Conservation (phyloP, 176 grass and related monocot species). For the Zoysia pacifica region DNA sequence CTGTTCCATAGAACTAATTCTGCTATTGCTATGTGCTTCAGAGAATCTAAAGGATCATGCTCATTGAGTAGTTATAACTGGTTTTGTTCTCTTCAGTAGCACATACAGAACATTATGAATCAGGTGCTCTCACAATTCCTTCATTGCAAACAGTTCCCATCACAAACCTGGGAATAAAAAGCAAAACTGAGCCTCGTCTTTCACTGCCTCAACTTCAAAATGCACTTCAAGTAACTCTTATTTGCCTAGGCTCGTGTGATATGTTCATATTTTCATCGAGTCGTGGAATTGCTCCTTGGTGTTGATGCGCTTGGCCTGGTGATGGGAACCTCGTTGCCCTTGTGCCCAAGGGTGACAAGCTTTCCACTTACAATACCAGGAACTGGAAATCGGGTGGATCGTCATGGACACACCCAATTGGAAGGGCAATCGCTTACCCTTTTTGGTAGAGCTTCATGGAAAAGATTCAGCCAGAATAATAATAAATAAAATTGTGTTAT, state of each 20-base stretch:
- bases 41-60: neutral
- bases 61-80: neutral
- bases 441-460: too few species aligned
- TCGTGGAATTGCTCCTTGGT: conserved; percentile 25
- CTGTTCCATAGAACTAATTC: neutral
- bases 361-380: conserved; percentile 57
- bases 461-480: too few species aligned
- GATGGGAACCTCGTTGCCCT: conserved; percentile 25
- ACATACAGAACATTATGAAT: neutral
- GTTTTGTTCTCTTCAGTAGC: too few species aligned
- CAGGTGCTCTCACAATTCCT: neutral
- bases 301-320: conserved; percentile 21
- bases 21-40: neutral
- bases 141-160: neutral
- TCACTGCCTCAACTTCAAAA: neutral
- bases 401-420: conserved; percentile 71
- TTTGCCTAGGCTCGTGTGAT: conserved; percentile 36
- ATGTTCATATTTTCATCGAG: neutral
- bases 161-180: neutral
- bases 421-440: conserved; percentile 50
- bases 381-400: conserved; percentile 60
- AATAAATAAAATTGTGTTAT: too few species aligned
- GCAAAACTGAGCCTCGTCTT: neutral
- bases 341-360: conserved; percentile 33
- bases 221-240: conserved; percentile 30